These are phyloP conservation scores for Ceratocystis eucalypticola DNA, from an alignment of 2,329 filamentous ascomycete species.

Conservation along the genomic window DNA sequence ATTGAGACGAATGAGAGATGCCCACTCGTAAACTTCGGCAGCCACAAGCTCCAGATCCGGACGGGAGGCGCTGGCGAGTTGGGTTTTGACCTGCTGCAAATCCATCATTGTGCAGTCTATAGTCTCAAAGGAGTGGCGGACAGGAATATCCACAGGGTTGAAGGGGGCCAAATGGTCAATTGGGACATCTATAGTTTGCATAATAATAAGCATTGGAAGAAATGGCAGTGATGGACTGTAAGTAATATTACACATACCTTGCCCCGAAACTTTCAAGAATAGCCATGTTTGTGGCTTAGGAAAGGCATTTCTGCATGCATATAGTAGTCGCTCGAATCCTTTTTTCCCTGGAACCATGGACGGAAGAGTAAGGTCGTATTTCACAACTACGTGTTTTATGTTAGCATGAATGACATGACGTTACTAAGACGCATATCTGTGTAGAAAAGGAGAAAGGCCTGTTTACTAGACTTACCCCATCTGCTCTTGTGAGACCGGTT, in stretches of 20 bases:
- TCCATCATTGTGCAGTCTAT: slow-evolving; percentile 36
- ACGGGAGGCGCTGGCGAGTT: slow-evolving; percentile 21
- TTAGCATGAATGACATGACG: slow-evolving; percentile 23
- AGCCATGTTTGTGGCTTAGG: slow-evolving; percentile 59
- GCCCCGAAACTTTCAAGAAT: slow-evolving; percentile 48
- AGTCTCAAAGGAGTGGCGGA: slow-evolving; percentile 28
- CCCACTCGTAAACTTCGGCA: slow-evolving; percentile 57
- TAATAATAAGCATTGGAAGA: neutral
- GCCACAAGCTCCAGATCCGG: slow-evolving; percentile 30
- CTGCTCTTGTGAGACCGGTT: slow-evolving; percentile 49
- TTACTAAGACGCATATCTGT: neutral
- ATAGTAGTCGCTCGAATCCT: slow-evolving; percentile 62
- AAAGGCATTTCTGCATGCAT: slow-evolving; percentile 68
- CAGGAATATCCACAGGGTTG: slow-evolving; percentile 20
- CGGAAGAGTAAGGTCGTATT: slow-evolving; percentile 57
- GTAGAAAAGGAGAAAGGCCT: neutral
- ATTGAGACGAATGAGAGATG: slow-evolving; percentile 51
- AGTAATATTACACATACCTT: neutral
- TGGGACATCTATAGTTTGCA: slow-evolving; percentile 4
- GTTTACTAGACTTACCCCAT: slow-evolving; percentile 46
- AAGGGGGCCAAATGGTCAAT: slow-evolving; percentile 5
- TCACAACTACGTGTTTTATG: slow-evolving; percentile 43
- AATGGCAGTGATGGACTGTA: neutral
- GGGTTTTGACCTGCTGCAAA: slow-evolving; percentile 20
- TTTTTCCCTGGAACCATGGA: slow-evolving; percentile 76